These are phyloP conservation scores for Kalmanozyma brasiliensis DNA, from an alignment of 1,284 basidiomycete species.

Conservation along the genomic window DNA sequence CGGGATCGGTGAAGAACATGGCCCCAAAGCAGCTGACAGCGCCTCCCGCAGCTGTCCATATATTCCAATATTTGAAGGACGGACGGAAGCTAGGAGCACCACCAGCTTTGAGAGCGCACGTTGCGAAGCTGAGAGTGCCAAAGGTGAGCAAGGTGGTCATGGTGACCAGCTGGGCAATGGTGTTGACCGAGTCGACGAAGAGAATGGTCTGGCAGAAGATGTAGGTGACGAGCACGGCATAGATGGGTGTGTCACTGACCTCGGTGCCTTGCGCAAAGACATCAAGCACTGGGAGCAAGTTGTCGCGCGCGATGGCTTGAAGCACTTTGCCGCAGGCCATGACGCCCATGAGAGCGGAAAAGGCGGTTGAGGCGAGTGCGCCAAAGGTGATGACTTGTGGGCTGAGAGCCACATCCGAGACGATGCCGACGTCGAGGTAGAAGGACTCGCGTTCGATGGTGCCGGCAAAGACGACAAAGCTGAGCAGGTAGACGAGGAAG, in stretches of 20 bases:
- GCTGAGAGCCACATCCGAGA: constrained; percentile 62
- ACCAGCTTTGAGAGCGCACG: constrained; percentile 65
- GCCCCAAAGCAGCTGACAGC: constrained; percentile 60
- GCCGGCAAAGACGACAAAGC: constrained; percentile 63
- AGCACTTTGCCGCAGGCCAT: constrained; percentile 67
- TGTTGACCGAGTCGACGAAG: constrained; percentile 66
- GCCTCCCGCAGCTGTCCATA: constrained; percentile 66
- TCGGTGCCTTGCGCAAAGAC: constrained; percentile 65
- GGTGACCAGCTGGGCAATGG: constrained; percentile 66
- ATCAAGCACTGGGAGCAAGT: constrained; percentile 61
- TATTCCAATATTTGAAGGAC: constrained; percentile 68
- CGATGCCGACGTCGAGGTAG: constrained; percentile 64
- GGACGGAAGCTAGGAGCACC: constrained; percentile 67
- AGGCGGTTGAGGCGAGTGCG: constrained; percentile 63
- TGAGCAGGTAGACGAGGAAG: constrained; percentile 59
- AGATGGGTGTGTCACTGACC: constrained; percentile 62
- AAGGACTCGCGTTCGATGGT: constrained; percentile 64
- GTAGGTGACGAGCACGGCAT: constrained; percentile 63
- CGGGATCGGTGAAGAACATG: constrained; percentile 65
- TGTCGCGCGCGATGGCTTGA: constrained; percentile 66
- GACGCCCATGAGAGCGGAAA: constrained; percentile 67
- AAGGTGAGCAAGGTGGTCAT: constrained; percentile 67
- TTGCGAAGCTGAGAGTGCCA: constrained; percentile 65
- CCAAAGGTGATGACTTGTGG: constrained; percentile 65
- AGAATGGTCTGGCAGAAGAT: constrained; percentile 62